A percentile compares a stretch with the other conserved stretches of the same genome.
Conservation (phyloP, 768 basidiomycete genomes). For the Suillus brevipes region DNA sequence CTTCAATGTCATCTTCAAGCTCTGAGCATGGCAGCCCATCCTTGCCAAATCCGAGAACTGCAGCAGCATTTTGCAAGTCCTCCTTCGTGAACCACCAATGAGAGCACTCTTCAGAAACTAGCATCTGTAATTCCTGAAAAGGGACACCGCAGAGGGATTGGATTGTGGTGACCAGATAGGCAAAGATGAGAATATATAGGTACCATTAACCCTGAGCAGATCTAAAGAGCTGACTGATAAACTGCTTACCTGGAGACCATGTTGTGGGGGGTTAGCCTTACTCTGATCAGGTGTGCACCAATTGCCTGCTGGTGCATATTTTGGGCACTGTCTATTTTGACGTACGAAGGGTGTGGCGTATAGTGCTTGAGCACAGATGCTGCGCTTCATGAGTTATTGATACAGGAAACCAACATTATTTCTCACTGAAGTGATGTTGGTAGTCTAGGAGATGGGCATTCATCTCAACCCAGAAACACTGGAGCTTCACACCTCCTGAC, state of each 20-base stretch:
- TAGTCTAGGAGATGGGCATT: constrained; percentile 66
- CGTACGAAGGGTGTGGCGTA: constrained; percentile 42
- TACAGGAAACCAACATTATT: constrained; percentile 10
- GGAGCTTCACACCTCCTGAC: constrained; percentile 55
- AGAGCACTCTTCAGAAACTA: constrained; percentile 60
- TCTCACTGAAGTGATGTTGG: constrained; percentile 46
- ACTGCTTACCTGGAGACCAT: constrained; percentile 58
- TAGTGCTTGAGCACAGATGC: constrained; percentile 46
- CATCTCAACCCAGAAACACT: constrained; percentile 81
- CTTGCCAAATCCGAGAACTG: constrained; percentile 64
- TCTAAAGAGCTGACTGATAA: background rate
- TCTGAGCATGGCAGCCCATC: constrained; percentile 61
- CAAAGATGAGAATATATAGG: constrained; percentile 72
- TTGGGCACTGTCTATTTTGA: constrained; percentile 57
- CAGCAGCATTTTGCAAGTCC: constrained; percentile 51
- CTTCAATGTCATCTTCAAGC: constrained; percentile 68
- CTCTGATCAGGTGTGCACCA: constrained; percentile 79
- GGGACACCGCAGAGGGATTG: constrained; percentile 48
- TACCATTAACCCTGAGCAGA: constrained; percentile 6
- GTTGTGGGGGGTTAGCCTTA: constrained; percentile 52
- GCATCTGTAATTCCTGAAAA: constrained; percentile 50
- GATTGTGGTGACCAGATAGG: constrained; percentile 61
- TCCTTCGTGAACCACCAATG: constrained; percentile 62
- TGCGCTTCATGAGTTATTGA: constrained; percentile 27
- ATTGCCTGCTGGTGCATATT: constrained; percentile 74